Evolutionary conservation across 2,329 filamentous ascomycete genomes (phyloP), one percentile per base, ranked within the genome.

Genomic region (Fusarium siculi): DNA sequence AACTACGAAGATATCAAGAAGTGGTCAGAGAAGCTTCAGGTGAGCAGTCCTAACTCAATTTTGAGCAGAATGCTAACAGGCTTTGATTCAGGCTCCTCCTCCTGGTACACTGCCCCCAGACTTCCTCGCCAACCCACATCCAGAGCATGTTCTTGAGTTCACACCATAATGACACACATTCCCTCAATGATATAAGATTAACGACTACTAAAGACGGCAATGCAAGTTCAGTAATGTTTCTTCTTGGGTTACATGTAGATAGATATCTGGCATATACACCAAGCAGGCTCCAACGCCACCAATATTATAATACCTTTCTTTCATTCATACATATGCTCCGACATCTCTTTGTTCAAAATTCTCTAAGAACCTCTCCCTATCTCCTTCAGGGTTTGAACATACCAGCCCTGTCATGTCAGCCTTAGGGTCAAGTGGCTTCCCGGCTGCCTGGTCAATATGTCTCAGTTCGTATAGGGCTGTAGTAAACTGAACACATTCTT

Each of bases 11-110:
- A 81, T 3, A 79, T 90, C 9, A 79, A 85, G 34, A 70, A 80
- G 21, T 92, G 88, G 88, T 89, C 89, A 4, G 83, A 88, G 66
- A 79, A 78, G 36, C 82, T 87, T 32, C 89, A 91, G 68, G 85
- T n/a, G n/a, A n/a, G n/a, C n/a, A n/a, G n/a, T n/a, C n/a, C n/a
- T n/a, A n/a, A n/a, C n/a, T n/a, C n/a, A 14, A 23, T 0, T 2
- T 12, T 7, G 21, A 19, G 3, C 8, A 15, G 21, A 21, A 34
- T 56, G 10, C 66, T 74, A n/a, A n/a, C n/a, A n/a, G n/a, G n/a
- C n/a, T n/a, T 9, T 28, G n/a, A 14, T 30, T 1, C 42, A 77
- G 75, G 75, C 73, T 49, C 75, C 75, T 25, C 73, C 73, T 28
- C 28, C 54, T 21, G 71, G 66, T 3, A 56, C 63, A 36, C 42